Conservation (phyloP, 2,329 filamentous ascomycete genomes). For the Helminthosporium solani region DNA sequence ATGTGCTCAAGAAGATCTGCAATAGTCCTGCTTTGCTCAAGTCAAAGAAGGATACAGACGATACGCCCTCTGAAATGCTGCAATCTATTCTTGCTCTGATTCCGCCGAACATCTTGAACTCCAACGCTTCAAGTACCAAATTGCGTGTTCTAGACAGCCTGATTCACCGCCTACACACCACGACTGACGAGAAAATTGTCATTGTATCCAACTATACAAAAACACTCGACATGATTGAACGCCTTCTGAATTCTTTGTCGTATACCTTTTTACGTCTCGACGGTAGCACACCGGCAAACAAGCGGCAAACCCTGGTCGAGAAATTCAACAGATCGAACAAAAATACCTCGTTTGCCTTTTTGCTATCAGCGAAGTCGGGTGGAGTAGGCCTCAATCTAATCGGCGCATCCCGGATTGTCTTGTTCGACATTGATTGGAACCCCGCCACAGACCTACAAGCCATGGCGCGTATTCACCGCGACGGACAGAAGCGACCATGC, state of each 20-base stretch:
- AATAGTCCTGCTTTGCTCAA: slow-evolving; percentile 67
- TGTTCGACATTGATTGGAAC: slow-evolving; percentile 77
- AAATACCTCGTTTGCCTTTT: slow-evolving; percentile 64
- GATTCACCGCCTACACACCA: slow-evolving; percentile 60
- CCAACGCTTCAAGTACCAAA: slow-evolving; percentile 63
- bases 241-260: slow-evolving; percentile 60
- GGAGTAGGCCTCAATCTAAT: slow-evolving; percentile 70
- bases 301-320: slow-evolving; percentile 68
- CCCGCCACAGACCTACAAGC: slow-evolving; percentile 72
- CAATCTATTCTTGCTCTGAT: slow-evolving; percentile 52
- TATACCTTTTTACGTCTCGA: slow-evolving; percentile 68
- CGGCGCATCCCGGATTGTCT: slow-evolving; percentile 67
- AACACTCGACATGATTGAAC: slow-evolving; percentile 66
- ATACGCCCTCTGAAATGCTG: slow-evolving; percentile 49
- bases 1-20: slow-evolving; percentile 71
- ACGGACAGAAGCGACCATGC: slow-evolving; percentile 68
- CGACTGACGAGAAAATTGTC: slow-evolving; percentile 69
- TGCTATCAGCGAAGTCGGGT: slow-evolving; percentile 71
- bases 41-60: slow-evolving; percentile 51
- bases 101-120: slow-evolving; percentile 56
- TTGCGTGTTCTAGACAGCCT: slow-evolving; percentile 67
- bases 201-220: slow-evolving; percentile 76
- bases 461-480: slow-evolving; percentile 72
- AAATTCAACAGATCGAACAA: slow-evolving; percentile 64
- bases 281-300: slow-evolving; percentile 63